phyloP scores from a whole-genome alignment of 495 filamentous ascomycete species.

The Penicillium odoratum region DNA sequence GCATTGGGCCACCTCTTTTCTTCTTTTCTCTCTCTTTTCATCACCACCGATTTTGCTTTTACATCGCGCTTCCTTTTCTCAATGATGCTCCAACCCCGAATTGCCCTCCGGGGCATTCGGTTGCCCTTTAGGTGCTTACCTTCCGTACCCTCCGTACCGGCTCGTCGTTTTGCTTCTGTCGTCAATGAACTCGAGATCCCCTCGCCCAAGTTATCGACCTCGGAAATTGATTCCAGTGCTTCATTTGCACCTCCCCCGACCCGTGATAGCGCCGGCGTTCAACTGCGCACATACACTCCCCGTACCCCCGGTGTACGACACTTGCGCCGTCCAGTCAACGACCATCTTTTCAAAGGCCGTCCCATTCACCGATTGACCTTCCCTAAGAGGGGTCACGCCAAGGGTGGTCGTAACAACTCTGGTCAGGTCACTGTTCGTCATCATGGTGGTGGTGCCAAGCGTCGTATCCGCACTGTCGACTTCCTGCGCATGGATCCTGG shows the following conservation, averaged over 20 bases:
- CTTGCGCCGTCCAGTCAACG: slow-evolving; percentile 86
- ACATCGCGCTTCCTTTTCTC: neutral
- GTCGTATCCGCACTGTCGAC: slow-evolving; percentile 88
- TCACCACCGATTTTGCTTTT: neutral
- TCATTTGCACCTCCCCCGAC: slow-evolving; percentile 48
- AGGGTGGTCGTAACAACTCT: slow-evolving; percentile 88
- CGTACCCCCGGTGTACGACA: slow-evolving; percentile 93
- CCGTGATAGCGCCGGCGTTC: slow-evolving; percentile 36
- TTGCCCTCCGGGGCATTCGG: slow-evolving; percentile 52
- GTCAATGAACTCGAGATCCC: slow-evolving; percentile 40
- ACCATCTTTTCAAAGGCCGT: slow-evolving; percentile 92
- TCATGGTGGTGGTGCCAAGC: slow-evolving; percentile 85
- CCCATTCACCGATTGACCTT: slow-evolving; percentile 82
- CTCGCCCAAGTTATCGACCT: slow-evolving; percentile 28
- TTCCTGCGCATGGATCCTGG: slow-evolving; percentile 75
- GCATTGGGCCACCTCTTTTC: slow-evolving; percentile 3
- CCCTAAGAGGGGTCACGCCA: slow-evolving; percentile 84
- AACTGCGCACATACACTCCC: slow-evolving; percentile 84
- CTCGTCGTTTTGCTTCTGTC: slow-evolving; percentile 58
- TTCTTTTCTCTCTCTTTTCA: neutral
- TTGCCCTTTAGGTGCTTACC: slow-evolving; percentile 48
- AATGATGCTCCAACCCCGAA: slow-evolving; percentile 66
- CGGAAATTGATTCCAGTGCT: slow-evolving; percentile 39
- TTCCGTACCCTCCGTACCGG: slow-evolving; percentile 27
- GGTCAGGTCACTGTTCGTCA: slow-evolving; percentile 86